A percentile compares a stretch with the other conserved stretches of the same genome.
Evolutionary conservation across 2,329 filamentous ascomycete genomes (phyloP).

Genomic region (Aspergillus tanneri): DNA sequence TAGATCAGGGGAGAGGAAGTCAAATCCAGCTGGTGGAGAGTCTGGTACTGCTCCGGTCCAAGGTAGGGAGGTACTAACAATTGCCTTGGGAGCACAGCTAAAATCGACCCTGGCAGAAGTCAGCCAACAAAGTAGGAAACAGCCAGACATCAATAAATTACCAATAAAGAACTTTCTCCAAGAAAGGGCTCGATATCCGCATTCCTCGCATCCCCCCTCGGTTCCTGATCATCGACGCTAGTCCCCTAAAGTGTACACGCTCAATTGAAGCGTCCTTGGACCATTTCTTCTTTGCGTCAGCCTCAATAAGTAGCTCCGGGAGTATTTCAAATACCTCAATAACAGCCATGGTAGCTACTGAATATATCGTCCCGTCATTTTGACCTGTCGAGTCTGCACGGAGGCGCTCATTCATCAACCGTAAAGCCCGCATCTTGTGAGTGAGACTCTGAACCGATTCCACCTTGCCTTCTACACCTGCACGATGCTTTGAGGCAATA

Average conservation of each 20-base stretch:
- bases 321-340: conserved; percentile 29
- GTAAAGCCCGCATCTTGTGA: conserved; percentile 34
- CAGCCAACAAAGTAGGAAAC: neutral
- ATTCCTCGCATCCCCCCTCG: conserved; percentile 33
- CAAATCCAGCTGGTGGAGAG: conserved; percentile 20
- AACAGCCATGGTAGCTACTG: conserved; percentile 34
- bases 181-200: conserved; percentile 26
- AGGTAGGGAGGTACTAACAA: conserved; percentile 29
- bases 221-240: conserved; percentile 29
- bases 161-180: conserved; percentile 36
- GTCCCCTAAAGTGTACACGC: conserved; percentile 30
- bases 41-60: conserved; percentile 31
- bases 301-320: neutral
- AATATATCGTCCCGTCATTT: conserved; percentile 32
- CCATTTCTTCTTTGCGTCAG: conserved; percentile 33
- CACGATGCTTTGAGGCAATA: conserved; percentile 34
- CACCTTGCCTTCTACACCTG: conserved; percentile 30
- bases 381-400: conserved; percentile 24
- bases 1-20: conserved; percentile 26
- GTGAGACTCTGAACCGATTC: conserved; percentile 35
- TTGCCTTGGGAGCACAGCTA: conserved; percentile 32
- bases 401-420: conserved; percentile 32
- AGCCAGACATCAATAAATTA: conserved; percentile 10
- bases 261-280: conserved; percentile 33
- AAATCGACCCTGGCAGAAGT: conserved; percentile 30